phyloP scores from a whole-genome alignment of 352 stramenopile genomes.

The Pythium aristosporum region DNA sequence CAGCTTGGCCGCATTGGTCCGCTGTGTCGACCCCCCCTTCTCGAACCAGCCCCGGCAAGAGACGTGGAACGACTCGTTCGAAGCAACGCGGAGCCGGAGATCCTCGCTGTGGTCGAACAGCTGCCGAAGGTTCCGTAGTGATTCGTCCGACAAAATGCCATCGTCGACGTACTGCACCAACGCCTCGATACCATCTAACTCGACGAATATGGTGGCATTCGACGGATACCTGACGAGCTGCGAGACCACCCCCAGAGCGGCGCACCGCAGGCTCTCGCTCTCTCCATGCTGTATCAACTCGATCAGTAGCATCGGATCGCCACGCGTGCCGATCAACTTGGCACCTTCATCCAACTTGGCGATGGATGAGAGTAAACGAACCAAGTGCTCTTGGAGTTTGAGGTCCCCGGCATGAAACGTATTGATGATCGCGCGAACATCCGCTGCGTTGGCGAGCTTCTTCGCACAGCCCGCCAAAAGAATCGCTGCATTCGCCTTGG shows the following conservation, averaged over 20 bases:
- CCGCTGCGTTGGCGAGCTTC: not conserved
- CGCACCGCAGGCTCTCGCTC: not conserved
- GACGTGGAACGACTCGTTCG: not conserved
- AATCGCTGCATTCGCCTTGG: constrained; percentile 1
- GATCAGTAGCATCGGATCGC: not conserved
- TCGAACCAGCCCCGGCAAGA: not conserved
- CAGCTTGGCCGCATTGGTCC: not conserved
- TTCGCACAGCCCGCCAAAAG: not conserved
- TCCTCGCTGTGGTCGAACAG: not conserved
- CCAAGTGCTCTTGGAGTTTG: not conserved
- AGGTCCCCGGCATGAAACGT: not conserved
- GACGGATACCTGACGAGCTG: not conserved
- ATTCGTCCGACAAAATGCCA: not conserved
- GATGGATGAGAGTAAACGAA: not conserved
- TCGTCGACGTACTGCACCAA: not conserved
- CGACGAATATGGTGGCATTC: not conserved
- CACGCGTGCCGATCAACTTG: not conserved
- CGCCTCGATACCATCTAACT: not conserved
- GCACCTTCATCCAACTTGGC: not conserved
- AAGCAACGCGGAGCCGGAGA: not conserved
- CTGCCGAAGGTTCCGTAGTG: not conserved
- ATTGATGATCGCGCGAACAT: not conserved
- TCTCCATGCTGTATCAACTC: not conserved
- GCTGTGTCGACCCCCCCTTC: not conserved
- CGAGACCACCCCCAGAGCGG: not conserved